Base-by-base conservation (phyloP, 169 alveolate species). In the Eimeria brunetti region DNA sequence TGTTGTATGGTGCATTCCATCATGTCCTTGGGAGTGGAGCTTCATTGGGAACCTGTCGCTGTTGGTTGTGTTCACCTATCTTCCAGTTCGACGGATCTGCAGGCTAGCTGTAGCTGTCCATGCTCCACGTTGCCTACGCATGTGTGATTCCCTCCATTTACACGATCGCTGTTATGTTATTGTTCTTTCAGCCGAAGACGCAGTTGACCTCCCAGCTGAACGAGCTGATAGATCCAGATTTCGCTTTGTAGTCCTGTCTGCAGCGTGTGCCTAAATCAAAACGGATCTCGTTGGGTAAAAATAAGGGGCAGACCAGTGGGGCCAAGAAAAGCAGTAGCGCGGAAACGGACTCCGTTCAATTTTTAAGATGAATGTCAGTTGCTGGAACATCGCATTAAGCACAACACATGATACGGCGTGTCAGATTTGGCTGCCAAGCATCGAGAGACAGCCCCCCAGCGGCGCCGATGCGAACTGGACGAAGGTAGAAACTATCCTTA, bases 401-500 rank as follows among this genome's bases (percentile, higher is more conserved):
- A 11, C 41, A 49, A 14, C 88, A 3, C 46, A 41, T 6, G 49
- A 24, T 18, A 24, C 86, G 44, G 56, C 62, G 22, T 22, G 86
- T 24, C 60, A 22, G 22, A 24, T 49, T 6, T 30, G 46, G 67
- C 36, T 9, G 67, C 36, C 46, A 64, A 78, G 88, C 58, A 78
- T 78, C 88, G 67, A 44, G 88, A 78, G 88, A 44, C 69, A 78
- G 88, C 88, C 46, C 88, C 88, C 69, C 24, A 46, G 46, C 64
- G n/a, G 38, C n/a, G 22, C 16, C 58, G 64, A 8, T 78, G 38
- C 46, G 46, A n/a, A 46, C 56, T 12, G 44, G 16, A 73, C 12
- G 4, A 67, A 73, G 41, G 4, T 2, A 20, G 9, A 12, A 20
- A 38, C 30, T 38, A 36, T 18, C 33, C 33, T 38, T 18, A 36